Conservation (phyloP, 2,329 filamentous ascomycete genomes). For the Pseudocercospora musae region DNA sequence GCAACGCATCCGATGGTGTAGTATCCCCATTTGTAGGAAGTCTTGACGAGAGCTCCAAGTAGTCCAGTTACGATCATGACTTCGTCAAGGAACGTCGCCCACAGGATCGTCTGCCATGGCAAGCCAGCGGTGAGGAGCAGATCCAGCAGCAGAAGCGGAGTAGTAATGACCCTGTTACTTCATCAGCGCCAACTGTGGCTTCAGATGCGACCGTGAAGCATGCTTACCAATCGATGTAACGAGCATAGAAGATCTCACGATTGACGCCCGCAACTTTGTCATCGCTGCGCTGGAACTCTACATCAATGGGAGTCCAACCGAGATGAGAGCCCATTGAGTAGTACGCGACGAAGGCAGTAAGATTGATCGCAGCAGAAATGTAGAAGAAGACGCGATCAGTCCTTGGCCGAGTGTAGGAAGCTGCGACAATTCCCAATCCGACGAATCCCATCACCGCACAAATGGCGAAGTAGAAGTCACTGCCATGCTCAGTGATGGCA, state of each 20-base stretch:
- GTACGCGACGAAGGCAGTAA: conserved; percentile 59
- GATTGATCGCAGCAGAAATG: conserved; percentile 54
- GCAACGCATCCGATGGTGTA: conserved; percentile 35
- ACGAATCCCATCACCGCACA: conserved; percentile 58
- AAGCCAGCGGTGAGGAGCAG: conserved; percentile 59
- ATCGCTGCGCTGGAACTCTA: conserved; percentile 51
- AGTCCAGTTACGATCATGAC: conserved; percentile 63
- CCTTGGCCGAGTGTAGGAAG: conserved; percentile 38
- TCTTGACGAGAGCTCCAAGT: conserved; percentile 58
- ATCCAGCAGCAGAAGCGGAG: conserved; percentile 57
- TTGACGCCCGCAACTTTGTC: conserved; percentile 48
- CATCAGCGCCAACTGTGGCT: not conserved
- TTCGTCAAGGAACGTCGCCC: conserved; percentile 57
- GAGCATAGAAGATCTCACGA: conserved; percentile 60
- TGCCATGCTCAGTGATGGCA: conserved; percentile 58
- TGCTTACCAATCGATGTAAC: conserved; percentile 58
- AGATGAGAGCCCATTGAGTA: conserved; percentile 62
- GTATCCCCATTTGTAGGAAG: conserved; percentile 59
- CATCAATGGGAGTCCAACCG: conserved; percentile 57
- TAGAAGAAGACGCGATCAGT: conserved; percentile 58
- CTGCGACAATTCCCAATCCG: conserved; percentile 39
- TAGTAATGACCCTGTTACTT: conserved; percentile 48
- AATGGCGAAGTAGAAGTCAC: conserved; percentile 61
- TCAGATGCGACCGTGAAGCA: not conserved
- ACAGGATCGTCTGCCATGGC: conserved; percentile 61